These are phyloP conservation scores for Panicum hallii DNA, from an alignment of 202 grass and related monocot species.

Conservation along the genomic window DNA sequence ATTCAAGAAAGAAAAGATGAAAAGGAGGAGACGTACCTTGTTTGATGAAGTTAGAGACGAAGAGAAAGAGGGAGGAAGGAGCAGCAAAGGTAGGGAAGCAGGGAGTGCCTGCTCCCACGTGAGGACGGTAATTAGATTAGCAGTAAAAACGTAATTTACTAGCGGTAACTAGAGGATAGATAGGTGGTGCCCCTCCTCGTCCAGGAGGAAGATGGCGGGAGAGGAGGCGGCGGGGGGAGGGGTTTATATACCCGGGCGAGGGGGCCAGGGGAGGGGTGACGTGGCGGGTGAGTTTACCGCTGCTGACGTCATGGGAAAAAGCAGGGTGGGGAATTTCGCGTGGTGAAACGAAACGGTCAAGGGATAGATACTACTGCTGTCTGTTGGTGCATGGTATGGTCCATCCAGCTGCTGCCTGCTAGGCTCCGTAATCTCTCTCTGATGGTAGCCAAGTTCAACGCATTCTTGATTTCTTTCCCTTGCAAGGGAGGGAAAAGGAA, in stretches of 20 bases:
- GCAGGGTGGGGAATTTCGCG: neutral
- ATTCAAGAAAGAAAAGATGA: too few species aligned
- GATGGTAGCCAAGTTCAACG: neutral
- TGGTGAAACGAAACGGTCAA: neutral
- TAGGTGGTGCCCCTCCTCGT: neutral
- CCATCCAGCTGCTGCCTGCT: too few species aligned
- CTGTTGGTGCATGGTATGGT: neutral
- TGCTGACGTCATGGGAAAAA: neutral
- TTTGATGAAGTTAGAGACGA: neutral
- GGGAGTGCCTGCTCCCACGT: neutral
- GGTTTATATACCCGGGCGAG: constrained; percentile 34
- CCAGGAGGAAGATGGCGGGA: neutral
- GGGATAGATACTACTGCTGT: too few species aligned
- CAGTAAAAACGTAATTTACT: neutral
- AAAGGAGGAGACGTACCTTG: neutral
- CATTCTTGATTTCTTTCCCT: neutral
- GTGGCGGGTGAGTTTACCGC: neutral
- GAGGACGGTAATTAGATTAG: constrained; percentile 9
- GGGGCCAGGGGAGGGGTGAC: neutral
- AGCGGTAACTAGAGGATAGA: constrained; percentile 1
- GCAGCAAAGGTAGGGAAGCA: neutral
- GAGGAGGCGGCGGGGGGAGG: neutral
- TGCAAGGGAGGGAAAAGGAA: neutral
- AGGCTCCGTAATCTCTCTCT: neutral
- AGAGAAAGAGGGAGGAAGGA: neutral